Base-by-base conservation (phyloP, 257 asterid genomes). In the Anisodus acutangulus region DNA sequence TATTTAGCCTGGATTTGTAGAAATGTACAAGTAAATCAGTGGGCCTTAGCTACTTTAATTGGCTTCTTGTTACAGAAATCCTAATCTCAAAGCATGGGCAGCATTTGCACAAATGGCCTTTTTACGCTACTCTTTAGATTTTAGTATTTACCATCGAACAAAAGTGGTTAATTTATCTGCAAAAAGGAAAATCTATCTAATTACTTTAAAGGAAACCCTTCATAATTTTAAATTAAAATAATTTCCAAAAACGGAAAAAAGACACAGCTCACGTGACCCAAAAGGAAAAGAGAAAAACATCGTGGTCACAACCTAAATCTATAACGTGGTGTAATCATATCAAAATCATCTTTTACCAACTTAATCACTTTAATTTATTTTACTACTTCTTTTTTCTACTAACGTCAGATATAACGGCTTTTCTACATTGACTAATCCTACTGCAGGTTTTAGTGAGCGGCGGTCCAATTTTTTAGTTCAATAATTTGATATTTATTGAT, bases 291-390 rank as follows among this genome's bases (percentile, higher is more conserved):
- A 8, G 16, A 39, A 64, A 15, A 47, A 57, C 37, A 82, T 79
- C 35, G 55, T 78, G 80, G 78, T 85, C 83, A 79, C 74, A 85
- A 66, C 53, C 83, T 72, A 9, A 60, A 82, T 84, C 63, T 45
- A 12, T 82, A 83, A 85, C 85, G 84, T 83, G 91, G 88, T 70
- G 87, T 85, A 88, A 84, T 87, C 88, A 87, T 87, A 87, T 15
- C 90, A 84, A 84, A 85, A 85, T 87, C 86, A 87, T 67, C 80
- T 81, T 85, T 80, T 60, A n/a, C 43, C 78, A 15, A 82, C 83
- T 83, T 83, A 57, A 57, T 84, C 1, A 79, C 68, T 80, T 67
- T n/a, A 31, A 58, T 59, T 22, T 31, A 63, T 70, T 12, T 84
- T 37, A 69, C 53, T 68, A 15, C n/a, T 39, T 68, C 3, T 49